Conservation (phyloP, 2,329 filamentous ascomycete genomes). For the Amesomyces nigricolor region DNA sequence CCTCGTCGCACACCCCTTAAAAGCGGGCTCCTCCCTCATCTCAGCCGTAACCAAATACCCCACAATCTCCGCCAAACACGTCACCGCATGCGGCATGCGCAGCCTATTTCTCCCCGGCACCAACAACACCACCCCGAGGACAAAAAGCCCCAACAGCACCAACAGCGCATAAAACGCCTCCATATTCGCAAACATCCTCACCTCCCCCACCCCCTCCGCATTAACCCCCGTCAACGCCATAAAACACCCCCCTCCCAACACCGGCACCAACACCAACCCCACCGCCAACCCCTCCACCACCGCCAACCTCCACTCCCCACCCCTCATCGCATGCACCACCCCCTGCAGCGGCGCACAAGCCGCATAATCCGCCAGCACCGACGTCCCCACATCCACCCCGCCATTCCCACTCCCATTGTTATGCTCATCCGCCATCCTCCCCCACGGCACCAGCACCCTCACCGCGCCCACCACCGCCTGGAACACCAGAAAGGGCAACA, state of each 20-base stretch:
- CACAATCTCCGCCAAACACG: constrained; percentile 69
- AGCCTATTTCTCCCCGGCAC: constrained; percentile 56
- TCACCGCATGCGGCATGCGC: constrained; percentile 66
- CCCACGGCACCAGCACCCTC: constrained; percentile 65
- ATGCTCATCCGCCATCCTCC: constrained; percentile 45
- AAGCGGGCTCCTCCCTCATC: constrained; percentile 65
- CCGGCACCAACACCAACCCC: constrained; percentile 57
- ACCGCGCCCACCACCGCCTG: constrained; percentile 61
- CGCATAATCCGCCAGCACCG: constrained; percentile 66
- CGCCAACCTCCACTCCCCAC: constrained; percentile 62
- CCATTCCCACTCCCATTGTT: background rate
- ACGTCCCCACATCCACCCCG: constrained; percentile 52
- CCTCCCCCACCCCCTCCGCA: constrained; percentile 32
- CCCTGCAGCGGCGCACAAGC: constrained; percentile 58
- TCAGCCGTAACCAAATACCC: constrained; percentile 71
- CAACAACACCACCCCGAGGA: constrained; percentile 56
- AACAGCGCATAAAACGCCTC: constrained; percentile 69
- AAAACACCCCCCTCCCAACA: constrained; percentile 65
- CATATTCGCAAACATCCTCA: constrained; percentile 67
- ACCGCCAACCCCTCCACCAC: constrained; percentile 43
- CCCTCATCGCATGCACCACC: constrained; percentile 51
- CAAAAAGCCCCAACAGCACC: constrained; percentile 64
- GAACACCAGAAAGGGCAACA: constrained; percentile 61
- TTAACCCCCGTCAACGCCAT: constrained; percentile 58
- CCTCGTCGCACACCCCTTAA: constrained; percentile 60